Base-by-base conservation (phyloP, 495 filamentous ascomycete species). In the Sphaerosporella brunnea region DNA sequence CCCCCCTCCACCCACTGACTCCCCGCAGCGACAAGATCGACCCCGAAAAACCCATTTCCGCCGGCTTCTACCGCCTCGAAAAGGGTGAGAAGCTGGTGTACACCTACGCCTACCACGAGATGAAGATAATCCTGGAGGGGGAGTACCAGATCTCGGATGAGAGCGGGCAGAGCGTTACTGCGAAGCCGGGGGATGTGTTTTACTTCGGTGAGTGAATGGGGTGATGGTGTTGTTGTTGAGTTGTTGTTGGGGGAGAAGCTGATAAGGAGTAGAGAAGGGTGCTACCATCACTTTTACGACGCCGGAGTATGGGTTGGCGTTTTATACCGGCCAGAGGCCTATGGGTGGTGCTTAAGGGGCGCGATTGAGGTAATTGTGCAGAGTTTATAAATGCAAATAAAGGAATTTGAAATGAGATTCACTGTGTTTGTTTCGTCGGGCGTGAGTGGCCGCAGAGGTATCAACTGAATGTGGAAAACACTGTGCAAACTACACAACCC, bases 41-140 rank as follows among this genome's bases (percentile, higher is more conserved):
- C 58, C 64, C 76, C 21, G 69, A 70, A 36, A 72, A 73, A 49
- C 79, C 79, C 45, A 77, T 84, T 61, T 74, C 73, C 0, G 64
- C 68, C 32, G 81, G 80, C 26, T 77, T 86, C 60, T 85, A 84
- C 65, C 73, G 79, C 16, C 66, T 84, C 21, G 77, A 82, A 55
- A 79, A 79, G 50, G 79, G 80, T 49, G 78, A 78, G 0, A 77
- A 78, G 0, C 71, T 85, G 44, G 72, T 80, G 20, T 84, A 84
- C 62, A 73, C 67, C 26, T 84, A 85, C 58, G 77, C 71, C 36
- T 86, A 84, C 60, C 72, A 84, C 52, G 81, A 84, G 65, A 82
- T 74, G 73, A 37, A 47, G 66, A 81, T 85, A 51, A 80, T 85
- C 51, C 64, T 87, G 4, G 80, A 86, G 53, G 82, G 82, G 42